Percentiles rank a stretch among this genome's conserved stretches.
phyloP scores from a whole-genome alignment of 163 green algal genomes.

The Scenedesmus sp. region DNA sequence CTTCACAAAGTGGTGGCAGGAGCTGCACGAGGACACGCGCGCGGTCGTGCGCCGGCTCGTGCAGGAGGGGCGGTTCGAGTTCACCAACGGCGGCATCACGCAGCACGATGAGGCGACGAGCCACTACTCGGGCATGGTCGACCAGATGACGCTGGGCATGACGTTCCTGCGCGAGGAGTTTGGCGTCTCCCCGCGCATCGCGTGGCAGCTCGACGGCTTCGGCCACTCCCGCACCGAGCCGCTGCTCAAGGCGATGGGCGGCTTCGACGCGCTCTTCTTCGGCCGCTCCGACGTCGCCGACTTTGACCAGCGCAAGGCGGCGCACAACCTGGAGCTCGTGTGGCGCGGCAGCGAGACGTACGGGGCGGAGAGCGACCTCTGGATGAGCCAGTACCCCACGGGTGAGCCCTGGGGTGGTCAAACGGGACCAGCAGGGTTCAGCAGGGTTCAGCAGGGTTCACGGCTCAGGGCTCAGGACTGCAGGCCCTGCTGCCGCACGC shows the following conservation, averaged over 20 bases:
- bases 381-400: not conserved
- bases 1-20: conserved; percentile 85
- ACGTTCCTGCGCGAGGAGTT: conserved; percentile 48
- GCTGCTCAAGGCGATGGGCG: conserved; percentile 65
- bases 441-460: no score
- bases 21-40: conserved; percentile 63
- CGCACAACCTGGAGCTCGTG: conserved; percentile 7
- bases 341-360: conserved; percentile 17
- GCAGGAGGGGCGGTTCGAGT: conserved; percentile 73
- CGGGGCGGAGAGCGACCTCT: conserved; percentile 8
- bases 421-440: not conserved
- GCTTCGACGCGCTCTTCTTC: conserved; percentile 86
- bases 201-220: conserved; percentile 81
- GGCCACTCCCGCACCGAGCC: conserved; percentile 84
- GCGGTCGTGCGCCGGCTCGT: conserved; percentile 72
- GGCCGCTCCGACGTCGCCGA: conserved; percentile 35
- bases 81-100: conserved; percentile 85
- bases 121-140: conserved; percentile 30
- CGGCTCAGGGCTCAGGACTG: no score
- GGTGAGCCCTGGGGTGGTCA: no score
- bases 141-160: conserved; percentile 35
- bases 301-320: not conserved
- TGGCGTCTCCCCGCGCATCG: not conserved
- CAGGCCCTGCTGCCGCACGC: no score
- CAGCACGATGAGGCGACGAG: conserved; percentile 89